Conservation (phyloP, 2,329 filamentous ascomycete genomes). For the Pseudomassariella vexata region DNA sequence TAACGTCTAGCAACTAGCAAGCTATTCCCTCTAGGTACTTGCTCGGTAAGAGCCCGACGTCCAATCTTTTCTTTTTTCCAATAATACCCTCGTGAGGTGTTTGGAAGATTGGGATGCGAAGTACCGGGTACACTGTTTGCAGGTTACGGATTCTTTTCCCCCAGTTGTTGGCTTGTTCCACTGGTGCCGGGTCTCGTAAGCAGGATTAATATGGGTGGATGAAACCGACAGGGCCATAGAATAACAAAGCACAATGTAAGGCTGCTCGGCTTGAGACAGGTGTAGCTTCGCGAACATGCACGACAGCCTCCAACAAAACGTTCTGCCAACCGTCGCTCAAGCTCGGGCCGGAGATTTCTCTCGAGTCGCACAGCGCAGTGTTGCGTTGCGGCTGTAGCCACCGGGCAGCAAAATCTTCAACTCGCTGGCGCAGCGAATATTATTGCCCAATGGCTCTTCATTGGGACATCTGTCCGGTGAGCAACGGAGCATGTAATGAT, state of each 20-base stretch:
- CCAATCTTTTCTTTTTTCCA: no score
- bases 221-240: no score
- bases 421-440: slow-evolving; percentile 1
- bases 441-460: slow-evolving; percentile 3
- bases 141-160: slow-evolving; percentile 1
- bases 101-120: slow-evolving; percentile 1
- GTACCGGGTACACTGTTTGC: slow-evolving; percentile 5
- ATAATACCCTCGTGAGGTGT: no score
- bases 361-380: slow-evolving; percentile 1
- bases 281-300: slow-evolving; percentile 3
- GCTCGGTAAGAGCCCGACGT: no score
- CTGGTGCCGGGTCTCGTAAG: slow-evolving; percentile 2
- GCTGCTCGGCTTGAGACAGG: slow-evolving; percentile 2
- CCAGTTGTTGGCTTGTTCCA: slow-evolving; percentile 4
- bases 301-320: slow-evolving; percentile 1
- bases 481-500: slow-evolving; percentile 2
- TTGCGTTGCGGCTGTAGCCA: slow-evolving; percentile 6
- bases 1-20: not conserved
- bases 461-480: slow-evolving; percentile 2
- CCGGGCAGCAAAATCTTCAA: slow-evolving; percentile 1
- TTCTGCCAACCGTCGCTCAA: slow-evolving; percentile 6
- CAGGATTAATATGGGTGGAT: no score
- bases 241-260: not conserved
- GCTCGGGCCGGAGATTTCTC: slow-evolving; percentile 6
- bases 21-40: no score